Base-by-base conservation (phyloP, 2,329 filamentous ascomycete genomes). In the Alternaria metachromatica region DNA sequence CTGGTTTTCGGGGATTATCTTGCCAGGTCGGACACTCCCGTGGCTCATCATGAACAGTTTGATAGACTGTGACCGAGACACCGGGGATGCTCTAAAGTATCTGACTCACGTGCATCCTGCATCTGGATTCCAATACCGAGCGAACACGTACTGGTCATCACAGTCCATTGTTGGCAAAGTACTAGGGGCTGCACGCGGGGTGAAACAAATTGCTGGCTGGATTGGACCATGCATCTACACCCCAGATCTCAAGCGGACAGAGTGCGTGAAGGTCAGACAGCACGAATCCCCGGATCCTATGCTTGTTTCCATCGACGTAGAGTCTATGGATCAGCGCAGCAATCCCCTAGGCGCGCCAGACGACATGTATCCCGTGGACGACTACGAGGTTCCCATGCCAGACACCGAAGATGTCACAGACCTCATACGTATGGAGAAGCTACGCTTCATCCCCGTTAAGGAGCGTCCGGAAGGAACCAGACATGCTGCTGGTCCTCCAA, bases 41-140 rank as follows among this genome's bases (percentile, higher is more conserved):
- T 94, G 91, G 80, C 85, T 93, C 41, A 88, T 92, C 49, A 93
- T 94, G 90, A 93, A 93, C 75, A 87, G 90, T 5, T 84, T 94
- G 46, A 89, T 93, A 67, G 91, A 93, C 76, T 87, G 92, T 70
- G 91, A 93, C 72, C 88, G 88, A 2, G 90, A 92, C 74, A 85
- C 85, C 5, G 88, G 88, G 6, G 87, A 90, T 65, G 83, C 88
- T 8, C 85, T 93, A 15, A 88, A 89, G 11, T 84, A 90, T 33
- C 84, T 94, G 9, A 90, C 88, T 1, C 89, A 92, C 70, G 84
- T 90, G 68, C 86, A 90, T 62, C 89, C 90, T 1, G 84, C 89
- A 68, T 89, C 89, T 66, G 91, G 91, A 15, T 93, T 94, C 73
- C 91, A 94, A 80, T 93, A 93, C 75, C 89, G 89, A 62, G 89